Evolutionary conservation across 2,329 filamentous ascomycete genomes (phyloP), one percentile per base, ranked within the genome.

Genomic region (Lasiodiplodia theobromae): DNA sequence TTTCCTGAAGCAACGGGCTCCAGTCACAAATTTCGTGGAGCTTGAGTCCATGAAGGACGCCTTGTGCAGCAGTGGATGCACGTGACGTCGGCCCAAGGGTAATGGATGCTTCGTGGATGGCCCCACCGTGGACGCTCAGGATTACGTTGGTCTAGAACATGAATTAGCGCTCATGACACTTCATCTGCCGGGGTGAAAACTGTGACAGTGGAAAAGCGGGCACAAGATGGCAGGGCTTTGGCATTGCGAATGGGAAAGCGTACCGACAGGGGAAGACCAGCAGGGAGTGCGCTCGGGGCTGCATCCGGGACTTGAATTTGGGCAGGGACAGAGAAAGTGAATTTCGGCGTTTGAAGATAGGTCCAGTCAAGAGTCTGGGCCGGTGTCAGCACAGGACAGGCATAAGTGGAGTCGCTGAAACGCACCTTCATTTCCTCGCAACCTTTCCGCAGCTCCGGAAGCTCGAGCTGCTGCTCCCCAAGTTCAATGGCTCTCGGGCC

Each of bases 281-380:
- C 75, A 0, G 87, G 86, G 14, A 87, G 70, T 38, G 88, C 82
- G 69, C n/a, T 37, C 40, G 52, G 8, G 52, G 12, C 28, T 25
- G 54, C 51, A n/a, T 67, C 40, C 31, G 69, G 34, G 18, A 21
- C 49, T 25, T 52, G 37, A 37, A 16, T 12, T 14, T 12, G 44
- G 44, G 60, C 51, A 38, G 54, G 62, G 16, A 57, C 53, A 21
- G 67, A 73, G 72, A 95, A 89, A 8, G 86, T 88, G 77, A 97
- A 97, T 67, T 90, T 90, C 1, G 94, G 94, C 2, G 94, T 97
- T 80, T 97, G 94, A 2, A 87, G 87, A 79, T 91, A 97, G 69
- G 91, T 91, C 93, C 94, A 97, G 12, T 89, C 87, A 3, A 82
- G 79, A 0, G 89, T 90, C 85, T 89, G 71, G 47, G 8, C 60